phyloP scores from a whole-genome alignment of 139 green algal species.

The Haematococcus sp. region DNA sequence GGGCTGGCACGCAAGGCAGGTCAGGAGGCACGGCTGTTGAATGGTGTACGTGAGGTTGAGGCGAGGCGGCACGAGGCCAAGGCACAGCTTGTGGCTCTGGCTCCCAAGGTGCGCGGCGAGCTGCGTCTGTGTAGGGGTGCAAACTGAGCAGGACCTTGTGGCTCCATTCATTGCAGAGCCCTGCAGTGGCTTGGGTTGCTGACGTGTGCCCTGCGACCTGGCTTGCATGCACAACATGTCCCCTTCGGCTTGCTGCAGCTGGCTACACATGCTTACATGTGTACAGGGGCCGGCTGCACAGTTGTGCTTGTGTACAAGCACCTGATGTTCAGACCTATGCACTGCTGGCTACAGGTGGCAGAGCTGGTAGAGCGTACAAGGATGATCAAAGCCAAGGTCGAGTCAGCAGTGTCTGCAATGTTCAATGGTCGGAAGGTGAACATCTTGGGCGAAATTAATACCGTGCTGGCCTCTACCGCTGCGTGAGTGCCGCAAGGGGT shows the following conservation, averaged over 20 bases:
- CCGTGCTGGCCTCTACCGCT: neutral
- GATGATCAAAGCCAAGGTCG: conserved; percentile 23
- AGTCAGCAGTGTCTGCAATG: conserved; percentile 24
- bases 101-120: conserved; percentile 21
- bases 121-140: neutral
- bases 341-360: neutral
- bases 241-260: no score
- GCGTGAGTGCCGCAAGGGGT: no score
- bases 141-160: neutral
- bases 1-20: conserved; percentile 49
- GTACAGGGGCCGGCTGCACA: no score
- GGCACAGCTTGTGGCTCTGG: conserved; percentile 20
- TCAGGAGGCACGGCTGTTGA: conserved; percentile 48
- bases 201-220: neutral
- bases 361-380: conserved; percentile 16
- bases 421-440: conserved; percentile 20
- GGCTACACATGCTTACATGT: no score
- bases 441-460: conserved; percentile 38
- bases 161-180: neutral
- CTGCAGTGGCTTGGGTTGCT: neutral
- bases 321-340: no score
- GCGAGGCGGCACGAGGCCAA: conserved; percentile 29
- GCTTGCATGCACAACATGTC: neutral
- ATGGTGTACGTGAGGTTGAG: conserved; percentile 35
- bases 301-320: no score